A percentile compares a stretch with the other conserved stretches of the same genome.
Conservation (phyloP, 2,329 filamentous ascomycete genomes). For the Cercospora brassicicola region DNA sequence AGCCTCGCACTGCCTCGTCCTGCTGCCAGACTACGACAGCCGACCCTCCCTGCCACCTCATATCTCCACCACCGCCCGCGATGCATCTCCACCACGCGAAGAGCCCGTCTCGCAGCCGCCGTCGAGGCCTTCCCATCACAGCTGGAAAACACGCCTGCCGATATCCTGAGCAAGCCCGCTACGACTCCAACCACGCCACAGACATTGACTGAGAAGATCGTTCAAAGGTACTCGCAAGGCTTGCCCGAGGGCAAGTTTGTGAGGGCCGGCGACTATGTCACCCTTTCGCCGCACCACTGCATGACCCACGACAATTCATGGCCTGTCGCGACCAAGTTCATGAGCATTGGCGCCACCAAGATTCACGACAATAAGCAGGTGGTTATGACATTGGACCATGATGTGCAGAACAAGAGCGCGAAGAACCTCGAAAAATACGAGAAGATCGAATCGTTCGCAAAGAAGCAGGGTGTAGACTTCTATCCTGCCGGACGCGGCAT, state of each 20-base stretch:
- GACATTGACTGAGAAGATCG: slow-evolving; percentile 89
- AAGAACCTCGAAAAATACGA: slow-evolving; percentile 79
- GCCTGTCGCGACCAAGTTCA: slow-evolving; percentile 76
- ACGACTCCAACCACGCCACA: slow-evolving; percentile 58
- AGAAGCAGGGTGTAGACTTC: slow-evolving; percentile 72
- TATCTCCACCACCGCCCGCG: slow-evolving; percentile 33
- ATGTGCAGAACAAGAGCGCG: slow-evolving; percentile 79
- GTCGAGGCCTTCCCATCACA: slow-evolving; percentile 65
- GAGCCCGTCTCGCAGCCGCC: slow-evolving; percentile 33
- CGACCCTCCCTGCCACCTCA: slow-evolving; percentile 9
- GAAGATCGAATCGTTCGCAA: slow-evolving; percentile 79
- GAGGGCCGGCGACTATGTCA: slow-evolving; percentile 79
- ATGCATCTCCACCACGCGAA: slow-evolving; percentile 29
- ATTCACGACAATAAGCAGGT: slow-evolving; percentile 71
- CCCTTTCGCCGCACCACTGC: slow-evolving; percentile 67
- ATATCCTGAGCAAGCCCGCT: slow-evolving; percentile 67
- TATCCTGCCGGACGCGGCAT: slow-evolving; percentile 78
- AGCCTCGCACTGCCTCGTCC: slow-evolving; percentile 14
- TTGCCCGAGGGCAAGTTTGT: slow-evolving; percentile 74
- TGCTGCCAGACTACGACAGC: slow-evolving; percentile 4
- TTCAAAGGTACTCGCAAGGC: slow-evolving; percentile 77
- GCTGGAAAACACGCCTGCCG: slow-evolving; percentile 63
- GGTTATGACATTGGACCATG: slow-evolving; percentile 83
- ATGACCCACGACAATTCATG: slow-evolving; percentile 88
- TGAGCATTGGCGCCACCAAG: slow-evolving; percentile 75